Evolutionary conservation across 768 basidiomycete genomes (phyloP), one percentile per base, ranked within the genome.

Genomic region (Collybia nuda): DNA sequence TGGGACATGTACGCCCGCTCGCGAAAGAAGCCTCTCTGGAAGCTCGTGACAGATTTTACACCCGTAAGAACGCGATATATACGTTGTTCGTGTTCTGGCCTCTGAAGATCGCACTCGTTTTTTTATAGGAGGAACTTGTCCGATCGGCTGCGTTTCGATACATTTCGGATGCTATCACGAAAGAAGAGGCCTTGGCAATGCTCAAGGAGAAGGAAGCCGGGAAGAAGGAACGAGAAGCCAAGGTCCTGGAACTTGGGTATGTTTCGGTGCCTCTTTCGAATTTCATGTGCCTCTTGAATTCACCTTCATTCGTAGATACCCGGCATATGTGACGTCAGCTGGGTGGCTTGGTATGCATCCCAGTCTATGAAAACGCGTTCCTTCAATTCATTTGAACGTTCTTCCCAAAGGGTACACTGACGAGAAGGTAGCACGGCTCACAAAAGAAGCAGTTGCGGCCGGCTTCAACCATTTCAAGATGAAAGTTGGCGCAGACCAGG

Each of bases 391-490:
- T 26, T 17, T 11, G 18, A 18, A 5, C 28, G 5, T 26, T n/a
- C n/a, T 18, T 55, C 18, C 11, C 15, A 6, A 45, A 84, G 89
- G 93, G 2, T 98, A 98, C 71, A 83, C 80, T 15, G 94, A 98
- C 64, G 94, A 96, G 65, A 97, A 97, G 64, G 84, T 98, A 21
- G 80, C 84, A 1, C 79, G 84, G 6, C 79, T 98, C 45, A 97
- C 93, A 7, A 85, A 84, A 61, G 91, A 94, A 63, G 90, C 93
- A 26, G 76, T 98, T 45, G 69, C 78, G 19, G 82, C 80, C 39
- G 95, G 95, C 18, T 98, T 98, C 81, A 96, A 92, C 72, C 94
- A 97, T 72, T 98, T 98, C 82, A 98, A 98, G 73, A 94, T 98
- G 86, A 98, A 98, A 74, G 96, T 98, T 56, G 96, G 96, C 47